Evolutionary conservation across 1,284 basidiomycete species (phyloP).

Genomic region (Cryptococcus depauperatus): DNA sequence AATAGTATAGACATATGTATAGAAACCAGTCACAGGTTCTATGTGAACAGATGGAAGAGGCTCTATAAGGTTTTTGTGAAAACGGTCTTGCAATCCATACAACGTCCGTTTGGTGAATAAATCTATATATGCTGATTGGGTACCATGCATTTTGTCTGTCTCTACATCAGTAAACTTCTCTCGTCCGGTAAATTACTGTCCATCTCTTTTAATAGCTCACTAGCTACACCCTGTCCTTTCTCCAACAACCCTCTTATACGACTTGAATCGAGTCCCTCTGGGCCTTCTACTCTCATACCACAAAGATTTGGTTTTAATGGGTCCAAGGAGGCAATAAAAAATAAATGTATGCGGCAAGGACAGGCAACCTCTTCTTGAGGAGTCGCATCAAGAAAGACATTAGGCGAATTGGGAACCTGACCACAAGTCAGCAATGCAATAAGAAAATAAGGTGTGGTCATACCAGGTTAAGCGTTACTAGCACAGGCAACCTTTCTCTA

Average conservation of each 20-base stretch:
- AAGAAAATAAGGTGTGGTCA: background rate
- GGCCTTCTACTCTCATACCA: constrained; percentile 41
- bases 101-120: too few species aligned
- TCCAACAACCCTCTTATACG: constrained; percentile 29
- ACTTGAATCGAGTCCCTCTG: constrained; percentile 24
- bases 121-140: too few species aligned
- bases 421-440: background rate
- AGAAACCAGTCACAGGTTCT: too few species aligned
- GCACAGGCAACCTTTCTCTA: constrained; percentile 35
- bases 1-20: too few species aligned
- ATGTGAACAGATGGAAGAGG: too few species aligned
- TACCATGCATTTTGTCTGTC: too few species aligned
- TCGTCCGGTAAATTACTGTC: constrained; percentile 18
- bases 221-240: constrained; percentile 18
- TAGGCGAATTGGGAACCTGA: constrained; percentile 24
- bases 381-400: constrained; percentile 40
- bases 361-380: constrained; percentile 42
- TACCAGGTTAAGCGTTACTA: constrained; percentile 40
- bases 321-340: constrained; percentile 19
- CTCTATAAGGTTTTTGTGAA: too few species aligned
- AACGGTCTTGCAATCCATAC: too few species aligned
- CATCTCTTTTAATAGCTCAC: constrained; percentile 20
- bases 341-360: constrained; percentile 35
- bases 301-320: constrained; percentile 26
- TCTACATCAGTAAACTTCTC: too few species aligned